Base-by-base conservation (phyloP, 2,329 filamentous ascomycete genomes). In the Sclerotinia glacialis region DNA sequence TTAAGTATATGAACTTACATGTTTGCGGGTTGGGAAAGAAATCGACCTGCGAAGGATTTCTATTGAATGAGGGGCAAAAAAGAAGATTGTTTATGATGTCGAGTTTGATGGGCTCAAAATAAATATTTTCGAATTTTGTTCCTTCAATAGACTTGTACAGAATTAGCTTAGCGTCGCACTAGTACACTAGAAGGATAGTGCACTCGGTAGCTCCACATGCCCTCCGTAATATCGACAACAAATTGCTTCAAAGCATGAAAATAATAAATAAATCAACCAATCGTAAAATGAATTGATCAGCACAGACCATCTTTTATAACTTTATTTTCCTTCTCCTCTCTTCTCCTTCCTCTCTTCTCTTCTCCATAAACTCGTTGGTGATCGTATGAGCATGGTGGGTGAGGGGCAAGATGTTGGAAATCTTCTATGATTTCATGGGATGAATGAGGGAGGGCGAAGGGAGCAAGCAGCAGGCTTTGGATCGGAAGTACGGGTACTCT, bases 101-200 rank as follows among this genome's bases (percentile, higher is more conserved):
- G 12, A 37, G 21, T 12, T 52, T 7, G 23, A 42, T 37, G 31
- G 47, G 52, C 23, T n/a, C 26, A 21, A 49, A 65, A 65, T 50
- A 40, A 62, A 47, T 47, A 59, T 47, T 59, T 62, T 46, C 23
- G 18, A 65, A 49, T 59, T 65, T 65, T 58, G 44, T 59, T 49
- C 14, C 42, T 50, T 65, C 28, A 21, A 60, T 49, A 37, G 18
- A 7, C 58, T 60, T 60, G 58, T 37, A 37, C 44, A 18, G 14
- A 46, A 60, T 60, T 21, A 14, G 58, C 8, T 60, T 59, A 65
- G 53, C 50, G 61, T 7, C 11, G 21, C 40, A 21, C 40, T 64
- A 55, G 23, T 11, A 6, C 8, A 0, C 12, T 37, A 11, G 2
- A 2, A 34, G 12, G 14, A 31, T 23, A 60, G 56, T 46, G 28